Evolutionary conservation across 768 basidiomycete species (phyloP).

Genomic region (Boletus speciosus): DNA sequence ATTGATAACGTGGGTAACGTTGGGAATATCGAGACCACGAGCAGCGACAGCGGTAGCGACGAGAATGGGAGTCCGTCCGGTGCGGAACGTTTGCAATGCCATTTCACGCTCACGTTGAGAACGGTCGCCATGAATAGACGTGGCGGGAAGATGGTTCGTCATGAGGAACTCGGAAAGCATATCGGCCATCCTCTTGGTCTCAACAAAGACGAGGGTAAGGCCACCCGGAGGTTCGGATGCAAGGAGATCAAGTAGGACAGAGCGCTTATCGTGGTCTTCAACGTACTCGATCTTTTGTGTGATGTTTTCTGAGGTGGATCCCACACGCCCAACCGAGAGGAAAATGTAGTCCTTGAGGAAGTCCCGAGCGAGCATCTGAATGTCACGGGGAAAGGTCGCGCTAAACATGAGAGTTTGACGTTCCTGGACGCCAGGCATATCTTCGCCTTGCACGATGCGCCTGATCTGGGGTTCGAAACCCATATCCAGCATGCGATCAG

Average conservation of each 20-base stretch:
- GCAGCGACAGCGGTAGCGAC: slow-evolving; percentile 99
- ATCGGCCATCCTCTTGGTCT: slow-evolving; percentile 99
- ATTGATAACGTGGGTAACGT: slow-evolving; percentile 98
- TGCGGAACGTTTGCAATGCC: slow-evolving; percentile 93
- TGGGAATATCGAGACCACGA: slow-evolving; percentile 98
- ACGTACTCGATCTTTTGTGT: slow-evolving; percentile 99
- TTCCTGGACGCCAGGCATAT: slow-evolving; percentile 91
- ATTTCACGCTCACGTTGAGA: slow-evolving; percentile 96
- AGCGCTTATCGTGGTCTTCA: slow-evolving; percentile 95
- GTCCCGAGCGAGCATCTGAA: slow-evolving; percentile 93
- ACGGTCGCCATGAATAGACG: slow-evolving; percentile 97
- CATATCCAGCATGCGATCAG: slow-evolving; percentile 99
- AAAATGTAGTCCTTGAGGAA: slow-evolving; percentile 99
- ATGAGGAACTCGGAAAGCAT: slow-evolving; percentile 96
- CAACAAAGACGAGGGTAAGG: slow-evolving; percentile 94
- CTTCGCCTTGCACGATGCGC: slow-evolving; percentile 95
- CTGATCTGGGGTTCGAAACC: slow-evolving; percentile 99
- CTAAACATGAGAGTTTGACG: slow-evolving; percentile 99
- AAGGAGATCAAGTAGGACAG: slow-evolving; percentile 91
- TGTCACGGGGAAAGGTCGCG: slow-evolving; percentile 98
- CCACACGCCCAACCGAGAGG: slow-evolving; percentile 97
- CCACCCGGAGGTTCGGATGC: slow-evolving; percentile 68
- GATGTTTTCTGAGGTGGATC: slow-evolving; percentile 98
- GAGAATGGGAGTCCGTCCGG: slow-evolving; percentile 90
- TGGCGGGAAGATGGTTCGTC: slow-evolving; percentile 77